Evolutionary conservation across 257 asterid species (phyloP), one percentile per base, ranked within the genome.

Genomic region (Galeopsis tetrahit): DNA sequence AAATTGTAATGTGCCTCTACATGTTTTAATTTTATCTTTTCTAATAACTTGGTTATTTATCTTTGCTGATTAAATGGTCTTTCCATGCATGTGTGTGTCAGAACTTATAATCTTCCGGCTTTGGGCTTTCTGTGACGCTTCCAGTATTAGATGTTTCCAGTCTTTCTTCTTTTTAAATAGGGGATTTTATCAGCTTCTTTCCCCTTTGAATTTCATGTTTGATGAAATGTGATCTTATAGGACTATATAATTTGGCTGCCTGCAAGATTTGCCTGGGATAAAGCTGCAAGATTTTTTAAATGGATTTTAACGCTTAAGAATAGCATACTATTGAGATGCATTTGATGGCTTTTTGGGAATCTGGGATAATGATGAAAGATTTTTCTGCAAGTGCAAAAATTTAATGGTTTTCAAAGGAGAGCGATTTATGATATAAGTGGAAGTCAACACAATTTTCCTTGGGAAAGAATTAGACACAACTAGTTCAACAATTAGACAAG

Each of bases 11-110:
- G 13, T 14, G 69, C 68, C 62, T 34, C 68, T 48, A 44, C 17
- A 11, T 70, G 63, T 75, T 64, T 14, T 79, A 43, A 21, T 21
- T 21, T 21, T 21, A 21, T 21, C 56, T 34, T 44, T 48, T 62
- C 15, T 21, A 6, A 33, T 60, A 5, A 5, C 51, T n/a, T 51
- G 4, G 62, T 56, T 64, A 6, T 32, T 32, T 62, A 53, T 73
- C 42, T 38, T 40, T 65, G 8, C 7, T 68, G 68, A 4, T 36
- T 1, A 58, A 13, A 68, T 51, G 40, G 65, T 28, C 15, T 43
- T 52, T 52, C 31, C 39, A 21, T 52, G 39, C 52, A 48, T 43
- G 35, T 40, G 14, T 15, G 10, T 10, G 10, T 51, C 38, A 13
- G 39, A 46, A 63, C 56, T 63, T 36, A 32, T 52, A 6, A 52